Evolutionary conservation across 805 yeast species (phyloP).

Genomic region (Yamadazyma nakazawae): DNA sequence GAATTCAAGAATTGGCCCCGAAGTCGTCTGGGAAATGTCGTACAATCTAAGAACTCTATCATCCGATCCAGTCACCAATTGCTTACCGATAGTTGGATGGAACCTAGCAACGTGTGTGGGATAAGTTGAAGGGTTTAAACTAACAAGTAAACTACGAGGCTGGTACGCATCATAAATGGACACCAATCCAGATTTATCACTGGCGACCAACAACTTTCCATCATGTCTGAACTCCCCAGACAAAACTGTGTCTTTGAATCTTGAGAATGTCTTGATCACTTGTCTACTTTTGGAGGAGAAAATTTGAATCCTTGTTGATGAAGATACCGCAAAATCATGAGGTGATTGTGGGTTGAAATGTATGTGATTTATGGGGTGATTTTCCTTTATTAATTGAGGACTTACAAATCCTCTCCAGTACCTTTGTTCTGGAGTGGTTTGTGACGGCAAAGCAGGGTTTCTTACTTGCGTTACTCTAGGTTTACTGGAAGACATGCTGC

Average conservation of each 20-base stretch:
- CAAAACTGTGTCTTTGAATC: conserved; percentile 90
- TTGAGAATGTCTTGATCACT: conserved; percentile 75
- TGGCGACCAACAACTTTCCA: conserved; percentile 88
- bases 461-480: conserved; percentile 64
- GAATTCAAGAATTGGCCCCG: conserved; percentile 68
- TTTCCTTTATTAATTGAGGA: conserved; percentile 90
- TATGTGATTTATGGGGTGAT: conserved; percentile 85
- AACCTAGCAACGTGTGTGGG: conserved; percentile 94
- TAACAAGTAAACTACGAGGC: conserved; percentile 74
- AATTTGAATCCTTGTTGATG: conserved; percentile 87
- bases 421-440: conserved; percentile 87
- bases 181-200: conserved; percentile 92
- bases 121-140: conserved; percentile 77
- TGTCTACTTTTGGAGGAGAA: conserved; percentile 93
- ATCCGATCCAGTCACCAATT: conserved; percentile 84
- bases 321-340: conserved; percentile 89
- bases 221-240: conserved; percentile 89
- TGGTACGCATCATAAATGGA: conserved; percentile 83
- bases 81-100: conserved; percentile 72
- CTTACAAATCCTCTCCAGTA: conserved; percentile 86
- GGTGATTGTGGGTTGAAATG: conserved; percentile 73
- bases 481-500: conserved; percentile 66
- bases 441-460: conserved; percentile 75
- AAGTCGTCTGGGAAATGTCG: conserved; percentile 72
- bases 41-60: conserved; percentile 84